Base-by-base conservation (phyloP, 2,329 filamentous ascomycete genomes). In the Ophiostoma pallidulum region DNA sequence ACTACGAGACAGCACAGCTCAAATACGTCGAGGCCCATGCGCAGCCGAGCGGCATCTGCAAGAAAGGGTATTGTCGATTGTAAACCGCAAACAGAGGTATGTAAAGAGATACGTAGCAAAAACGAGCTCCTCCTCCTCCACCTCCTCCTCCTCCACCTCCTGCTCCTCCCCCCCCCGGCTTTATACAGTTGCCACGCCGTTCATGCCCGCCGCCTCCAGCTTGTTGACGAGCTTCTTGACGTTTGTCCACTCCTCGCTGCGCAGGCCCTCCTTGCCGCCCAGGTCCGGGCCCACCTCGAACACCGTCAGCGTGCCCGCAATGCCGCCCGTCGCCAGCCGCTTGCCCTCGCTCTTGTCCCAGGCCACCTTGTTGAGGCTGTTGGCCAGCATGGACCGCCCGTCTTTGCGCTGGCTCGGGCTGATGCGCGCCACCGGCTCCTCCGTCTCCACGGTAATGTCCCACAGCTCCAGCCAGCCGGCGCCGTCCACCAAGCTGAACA, bases 401-500 rank as follows among this genome's bases (percentile, higher is more conserved):
- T 80, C 78, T 58, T 80, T 76, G 60, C 83, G 66, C 60, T 73
- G 62, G 56, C 78, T 85, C 1, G 89, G 89, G 44, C 78, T 78
- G 56, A 89, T 84, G 55, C 84, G 83, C 42, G 87, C 85, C 1
- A 94, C 80, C 0, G 92, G 92, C 40, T 97, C 87, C 67, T 98
- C 92, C 1, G 85, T 89, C 65, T 96, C 90, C 18, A 90, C 77
- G 12, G 86, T 91, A 44, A 98, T 78, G 61, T 98, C 94, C 87
- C 92, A 98, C 42, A 98, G 74, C 66, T 98, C 94, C 16, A 98
- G 73, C 65, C 82, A 86, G 26, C 92, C 94, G 3, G 86, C 87
- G 29, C 92, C 92, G 58, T 98, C 94, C 3, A 97, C 92, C 18
- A 94, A 79, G 1, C 87, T 88, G 65, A 98, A 98, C 8, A 98